Conservation (phyloP, 257 asterid species). For the Scutellaria barbata region DNA sequence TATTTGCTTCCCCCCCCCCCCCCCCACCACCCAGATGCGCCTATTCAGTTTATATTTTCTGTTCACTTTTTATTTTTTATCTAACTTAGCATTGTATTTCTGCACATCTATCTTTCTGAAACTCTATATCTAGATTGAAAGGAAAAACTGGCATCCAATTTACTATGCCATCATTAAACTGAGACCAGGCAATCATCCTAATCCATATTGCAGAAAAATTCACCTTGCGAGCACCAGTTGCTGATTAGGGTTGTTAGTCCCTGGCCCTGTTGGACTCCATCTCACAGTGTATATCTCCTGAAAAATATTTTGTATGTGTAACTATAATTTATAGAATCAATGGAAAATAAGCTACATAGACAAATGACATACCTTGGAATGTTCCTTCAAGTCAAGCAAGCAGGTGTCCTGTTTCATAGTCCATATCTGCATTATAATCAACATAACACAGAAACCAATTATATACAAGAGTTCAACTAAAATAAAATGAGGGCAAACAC, state of each 20-base stretch:
- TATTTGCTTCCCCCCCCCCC: no score
- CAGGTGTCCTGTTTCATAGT: slow-evolving; percentile 78
- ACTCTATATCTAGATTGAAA: background rate
- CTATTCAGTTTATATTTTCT: background rate
- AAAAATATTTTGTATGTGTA: slow-evolving; percentile 29
- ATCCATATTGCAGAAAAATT: slow-evolving; percentile 17
- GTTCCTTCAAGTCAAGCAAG: slow-evolving; percentile 80
- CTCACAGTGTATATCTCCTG: slow-evolving; percentile 96
- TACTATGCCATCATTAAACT: slow-evolving; percentile 7
- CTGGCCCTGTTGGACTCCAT: slow-evolving; percentile 98
- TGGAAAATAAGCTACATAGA: slow-evolving; percentile 13
- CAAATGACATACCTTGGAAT: slow-evolving; percentile 61
- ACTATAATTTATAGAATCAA: slow-evolving; percentile 14
- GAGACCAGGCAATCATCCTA: slow-evolving; percentile 10
- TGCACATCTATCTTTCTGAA: background rate
- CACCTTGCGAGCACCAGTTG: slow-evolving; percentile 89
- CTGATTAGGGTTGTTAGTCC: slow-evolving; percentile 84
- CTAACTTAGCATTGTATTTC: background rate
- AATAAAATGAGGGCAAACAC: slow-evolving; percentile 14
- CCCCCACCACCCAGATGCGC: no score
- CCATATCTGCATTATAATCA: slow-evolving; percentile 83
- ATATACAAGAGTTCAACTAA: slow-evolving; percentile 8
- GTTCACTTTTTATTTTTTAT: background rate
- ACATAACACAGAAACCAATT: slow-evolving; percentile 30
- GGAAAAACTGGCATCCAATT: background rate